Percentiles rank a stretch among this genome's conserved stretches.
Evolutionary conservation across 345 rosid genomes (phyloP).

Genomic region (Populus davidiana): DNA sequence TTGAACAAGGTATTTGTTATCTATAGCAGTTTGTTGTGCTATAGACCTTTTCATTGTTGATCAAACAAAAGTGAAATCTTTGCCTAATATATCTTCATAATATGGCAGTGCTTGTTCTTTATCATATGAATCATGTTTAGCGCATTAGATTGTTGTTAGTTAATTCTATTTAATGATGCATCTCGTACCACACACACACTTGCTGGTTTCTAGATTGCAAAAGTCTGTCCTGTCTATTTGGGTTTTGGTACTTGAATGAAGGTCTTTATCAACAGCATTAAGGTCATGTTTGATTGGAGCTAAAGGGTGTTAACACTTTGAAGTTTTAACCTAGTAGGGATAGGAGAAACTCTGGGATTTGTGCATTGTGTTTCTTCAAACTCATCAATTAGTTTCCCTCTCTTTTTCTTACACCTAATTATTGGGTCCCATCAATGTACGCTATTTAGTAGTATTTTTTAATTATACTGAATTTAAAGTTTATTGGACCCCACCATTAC

Average conservation of each 20-base stretch:
- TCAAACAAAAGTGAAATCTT: neutral
- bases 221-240: neutral
- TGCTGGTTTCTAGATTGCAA: neutral
- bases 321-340: too few relatives aligned
- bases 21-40: neutral
- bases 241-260: neutral
- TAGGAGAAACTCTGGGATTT: too few relatives aligned
- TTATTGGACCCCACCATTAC: neutral
- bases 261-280: neutral
- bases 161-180: neutral
- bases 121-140: neutral
- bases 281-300: neutral
- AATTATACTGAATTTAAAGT: neutral
- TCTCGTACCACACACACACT: neutral
- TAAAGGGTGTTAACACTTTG: neutral
- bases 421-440: neutral
- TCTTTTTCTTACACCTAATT: too few relatives aligned
- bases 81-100: neutral
- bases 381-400: too few relatives aligned
- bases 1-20: conserved; percentile 69
- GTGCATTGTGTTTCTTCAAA: too few relatives aligned
- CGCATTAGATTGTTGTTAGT: neutral
- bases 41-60: neutral
- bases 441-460: neutral
- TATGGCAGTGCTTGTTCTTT: neutral